Evolutionary conservation across 139 green algal species (phyloP).

Genomic region (Choricystis sp.): DNA sequence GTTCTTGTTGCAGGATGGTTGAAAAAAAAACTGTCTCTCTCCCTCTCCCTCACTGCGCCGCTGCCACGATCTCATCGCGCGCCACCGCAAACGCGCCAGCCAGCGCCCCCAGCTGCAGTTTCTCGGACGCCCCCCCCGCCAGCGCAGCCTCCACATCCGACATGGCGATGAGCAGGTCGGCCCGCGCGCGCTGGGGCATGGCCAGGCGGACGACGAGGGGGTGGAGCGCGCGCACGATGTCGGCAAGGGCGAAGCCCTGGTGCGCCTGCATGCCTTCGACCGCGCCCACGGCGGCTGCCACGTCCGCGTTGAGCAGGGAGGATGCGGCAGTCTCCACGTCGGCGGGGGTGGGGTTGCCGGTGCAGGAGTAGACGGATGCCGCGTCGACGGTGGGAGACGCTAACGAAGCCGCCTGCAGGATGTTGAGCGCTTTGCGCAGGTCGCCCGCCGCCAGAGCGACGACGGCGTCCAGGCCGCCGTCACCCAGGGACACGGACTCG

Average conservation of each 20-base stretch:
- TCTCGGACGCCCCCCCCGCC: constrained; percentile 60
- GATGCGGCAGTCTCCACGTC: constrained; percentile 59
- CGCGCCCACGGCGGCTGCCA: neutral
- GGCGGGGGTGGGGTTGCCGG: constrained; percentile 69
- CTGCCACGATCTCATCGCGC: constrained; percentile 39
- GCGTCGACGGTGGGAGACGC: constrained; percentile 33
- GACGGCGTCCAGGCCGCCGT: constrained; percentile 63
- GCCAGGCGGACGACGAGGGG: constrained; percentile 30
- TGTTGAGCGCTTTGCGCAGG: constrained; percentile 93
- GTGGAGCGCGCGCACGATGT: constrained; percentile 21
- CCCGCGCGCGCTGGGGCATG: constrained; percentile 40
- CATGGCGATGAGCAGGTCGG: constrained; percentile 59
- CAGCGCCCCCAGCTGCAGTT: constrained; percentile 72
- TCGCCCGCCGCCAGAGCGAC: constrained; percentile 67
- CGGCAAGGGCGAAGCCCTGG: constrained; percentile 20
- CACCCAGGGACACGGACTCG: constrained; percentile 48
- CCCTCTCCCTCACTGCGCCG: constrained; percentile 15
- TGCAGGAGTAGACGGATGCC: constrained; percentile 73
- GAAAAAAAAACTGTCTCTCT: too few relatives aligned
- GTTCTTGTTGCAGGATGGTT: too few relatives aligned
- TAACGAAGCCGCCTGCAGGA: constrained; percentile 54
- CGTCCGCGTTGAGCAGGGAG: constrained; percentile 64
- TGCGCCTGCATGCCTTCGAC: neutral
- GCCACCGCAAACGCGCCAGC: constrained; percentile 63
- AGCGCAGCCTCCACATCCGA: constrained; percentile 77